Conservation (phyloP, 2,329 filamentous ascomycete genomes). For the Dactylellina haptotyla region DNA sequence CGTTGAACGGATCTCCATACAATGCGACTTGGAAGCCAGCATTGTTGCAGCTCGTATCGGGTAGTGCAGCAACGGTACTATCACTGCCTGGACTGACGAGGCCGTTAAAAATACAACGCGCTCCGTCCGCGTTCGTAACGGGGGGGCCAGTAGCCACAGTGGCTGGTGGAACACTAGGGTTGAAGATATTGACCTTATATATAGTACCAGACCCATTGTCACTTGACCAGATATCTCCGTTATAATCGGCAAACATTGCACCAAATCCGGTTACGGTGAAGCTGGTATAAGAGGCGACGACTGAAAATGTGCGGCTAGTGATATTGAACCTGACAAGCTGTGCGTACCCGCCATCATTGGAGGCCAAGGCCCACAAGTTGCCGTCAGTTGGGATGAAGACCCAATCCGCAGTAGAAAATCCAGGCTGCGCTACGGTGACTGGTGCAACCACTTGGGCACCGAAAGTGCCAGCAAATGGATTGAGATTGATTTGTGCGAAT, state of each 20-base stretch:
- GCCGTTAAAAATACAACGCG: constrained; percentile 3
- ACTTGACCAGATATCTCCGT: background rate
- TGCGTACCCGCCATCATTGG: background rate
- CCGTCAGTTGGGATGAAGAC: constrained; percentile 8
- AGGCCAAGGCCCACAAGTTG: constrained; percentile 5
- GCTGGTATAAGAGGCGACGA: background rate
- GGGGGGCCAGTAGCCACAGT: background rate
- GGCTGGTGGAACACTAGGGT: background rate
- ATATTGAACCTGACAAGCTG: background rate
- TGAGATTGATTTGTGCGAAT: constrained; percentile 2
- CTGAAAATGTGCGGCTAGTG: background rate
- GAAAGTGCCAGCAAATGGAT: background rate
- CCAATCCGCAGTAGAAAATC: constrained; percentile 7
- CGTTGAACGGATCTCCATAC: too few relatives aligned
- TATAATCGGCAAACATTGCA: background rate
- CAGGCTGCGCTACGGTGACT: background rate
- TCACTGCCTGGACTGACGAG: too few relatives aligned
- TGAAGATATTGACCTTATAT: background rate
- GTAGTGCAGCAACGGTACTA: too few relatives aligned
- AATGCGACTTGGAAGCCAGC: too few relatives aligned
- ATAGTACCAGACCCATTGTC: constrained; percentile 1
- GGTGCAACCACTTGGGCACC: background rate
- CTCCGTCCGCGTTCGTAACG: background rate
- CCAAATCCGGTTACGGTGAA: background rate
- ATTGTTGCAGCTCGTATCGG: too few relatives aligned